Conservation (phyloP, 2,329 filamentous ascomycete species). For the Paraphaeosphaeria sporulosa region DNA sequence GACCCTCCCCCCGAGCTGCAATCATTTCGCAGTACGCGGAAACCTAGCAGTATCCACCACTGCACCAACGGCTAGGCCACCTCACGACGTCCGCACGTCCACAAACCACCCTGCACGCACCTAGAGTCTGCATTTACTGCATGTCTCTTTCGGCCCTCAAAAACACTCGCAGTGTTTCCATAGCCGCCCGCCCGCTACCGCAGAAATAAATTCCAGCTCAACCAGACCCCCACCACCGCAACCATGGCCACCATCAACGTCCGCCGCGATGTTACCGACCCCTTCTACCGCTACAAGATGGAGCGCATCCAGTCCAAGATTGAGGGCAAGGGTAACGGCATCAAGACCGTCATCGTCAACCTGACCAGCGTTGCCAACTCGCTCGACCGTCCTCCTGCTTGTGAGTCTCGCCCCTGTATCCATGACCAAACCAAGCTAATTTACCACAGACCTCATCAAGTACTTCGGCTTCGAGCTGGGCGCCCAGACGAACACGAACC, state of each 20-base stretch:
- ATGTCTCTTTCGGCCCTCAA: constrained; percentile 70
- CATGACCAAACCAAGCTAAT: constrained; percentile 10
- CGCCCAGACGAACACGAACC: constrained; percentile 97
- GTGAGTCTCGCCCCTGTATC: constrained; percentile 36
- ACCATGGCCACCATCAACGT: constrained; percentile 98
- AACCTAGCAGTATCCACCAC: constrained; percentile 88
- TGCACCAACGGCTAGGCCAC: constrained; percentile 88
- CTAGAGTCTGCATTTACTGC: constrained; percentile 54
- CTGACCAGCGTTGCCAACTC: constrained; percentile 91
- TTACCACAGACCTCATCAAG: constrained; percentile 81
- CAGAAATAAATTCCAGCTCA: constrained; percentile 33
- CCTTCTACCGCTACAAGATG: constrained; percentile 99
- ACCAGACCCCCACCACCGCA: constrained; percentile 55
- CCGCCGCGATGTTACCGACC: constrained; percentile 93
- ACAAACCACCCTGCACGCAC: constrained; percentile 33
- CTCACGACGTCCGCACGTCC: constrained; percentile 48
- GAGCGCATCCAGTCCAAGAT: constrained; percentile 98
- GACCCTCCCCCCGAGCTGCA: constrained; percentile 94
- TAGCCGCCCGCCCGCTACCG: constrained; percentile 39
- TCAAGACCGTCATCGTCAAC: constrained; percentile 98
- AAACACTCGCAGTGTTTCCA: constrained; percentile 50
- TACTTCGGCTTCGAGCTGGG: constrained; percentile 99
- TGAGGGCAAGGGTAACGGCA: constrained; percentile 99
- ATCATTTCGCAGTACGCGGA: constrained; percentile 94
- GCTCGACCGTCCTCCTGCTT: constrained; percentile 88